A percentile compares a stretch with the other conserved stretches of the same genome.
phyloP scores from a whole-genome alignment of 495 filamentous ascomycete species.

The Neurospora terricola region DNA sequence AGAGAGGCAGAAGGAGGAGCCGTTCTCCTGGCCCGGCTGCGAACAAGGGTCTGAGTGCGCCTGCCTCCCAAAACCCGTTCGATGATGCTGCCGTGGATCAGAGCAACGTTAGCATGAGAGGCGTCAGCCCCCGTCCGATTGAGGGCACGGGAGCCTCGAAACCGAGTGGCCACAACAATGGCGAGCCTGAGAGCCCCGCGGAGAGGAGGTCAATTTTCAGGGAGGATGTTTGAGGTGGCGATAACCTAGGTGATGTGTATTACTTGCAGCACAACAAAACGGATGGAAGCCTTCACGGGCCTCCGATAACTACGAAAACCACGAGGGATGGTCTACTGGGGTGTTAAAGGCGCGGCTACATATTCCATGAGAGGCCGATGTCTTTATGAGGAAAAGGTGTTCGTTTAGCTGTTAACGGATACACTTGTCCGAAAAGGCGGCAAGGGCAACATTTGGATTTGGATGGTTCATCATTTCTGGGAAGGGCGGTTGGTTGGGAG shows the following conservation, averaged over 20 bases:
- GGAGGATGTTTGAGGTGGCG: constrained; percentile 34
- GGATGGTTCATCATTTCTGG: background rate
- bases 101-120: constrained; percentile 43
- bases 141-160: constrained; percentile 9
- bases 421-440: background rate
- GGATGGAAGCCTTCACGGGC: background rate
- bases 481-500: background rate
- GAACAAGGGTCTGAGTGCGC: background rate
- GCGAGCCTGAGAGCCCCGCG: constrained; percentile 23
- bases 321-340: background rate
- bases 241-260: background rate
- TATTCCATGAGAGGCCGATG: background rate
- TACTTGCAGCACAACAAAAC: background rate
- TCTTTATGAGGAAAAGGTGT: background rate
- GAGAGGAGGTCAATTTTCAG: constrained; percentile 42
- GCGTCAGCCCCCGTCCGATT: constrained; percentile 47
- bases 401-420: background rate
- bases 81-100: constrained; percentile 41
- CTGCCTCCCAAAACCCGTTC: constrained; percentile 39
- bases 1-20: constrained; percentile 24
- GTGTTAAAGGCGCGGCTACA: background rate
- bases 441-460: background rate
- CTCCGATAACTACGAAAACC: background rate
- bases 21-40: constrained; percentile 14
- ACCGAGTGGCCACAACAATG: background rate